Evolutionary conservation across 805 yeast species (phyloP).

Genomic region (Teunomyces panamensis): DNA sequence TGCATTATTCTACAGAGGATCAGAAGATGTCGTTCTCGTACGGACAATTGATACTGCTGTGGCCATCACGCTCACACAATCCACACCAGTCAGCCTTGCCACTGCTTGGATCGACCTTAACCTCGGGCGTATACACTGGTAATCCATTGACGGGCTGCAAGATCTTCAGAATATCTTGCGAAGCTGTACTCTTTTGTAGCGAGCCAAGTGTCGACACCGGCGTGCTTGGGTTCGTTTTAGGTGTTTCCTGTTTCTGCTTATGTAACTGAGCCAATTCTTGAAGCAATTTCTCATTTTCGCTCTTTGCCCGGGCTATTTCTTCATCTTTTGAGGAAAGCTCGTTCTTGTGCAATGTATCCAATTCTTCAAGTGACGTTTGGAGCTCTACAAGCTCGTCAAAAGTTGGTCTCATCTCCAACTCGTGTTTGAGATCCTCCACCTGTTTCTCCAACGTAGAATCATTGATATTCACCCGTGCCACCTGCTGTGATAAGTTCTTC

Average conservation of each 20-base stretch:
- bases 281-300: neutral
- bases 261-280: neutral
- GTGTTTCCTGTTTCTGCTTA: neutral
- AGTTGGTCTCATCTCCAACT: slow-evolving; percentile 39
- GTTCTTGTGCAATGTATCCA: slow-evolving; percentile 36
- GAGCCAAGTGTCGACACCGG: neutral
- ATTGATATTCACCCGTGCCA: slow-evolving; percentile 7
- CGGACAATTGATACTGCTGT: slow-evolving; percentile 84
- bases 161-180: neutral
- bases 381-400: slow-evolving; percentile 42
- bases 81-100: slow-evolving; percentile 90
- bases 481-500: slow-evolving; percentile 10
- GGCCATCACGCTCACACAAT: slow-evolving; percentile 87
- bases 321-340: slow-evolving; percentile 28
- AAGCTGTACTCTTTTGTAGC: neutral
- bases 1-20: neutral
- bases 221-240: neutral
- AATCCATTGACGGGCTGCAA: slow-evolving; percentile 14
- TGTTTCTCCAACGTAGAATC: slow-evolving; percentile 10
- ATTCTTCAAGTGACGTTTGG: slow-evolving; percentile 41
- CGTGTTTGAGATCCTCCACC: slow-evolving; percentile 27
- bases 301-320: slow-evolving; percentile 11
- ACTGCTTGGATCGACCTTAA: slow-evolving; percentile 58
- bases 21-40: slow-evolving; percentile 62
- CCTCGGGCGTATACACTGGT: slow-evolving; percentile 50